Conservation (phyloP, 345 rosid species). For the Trapa bicornis region DNA sequence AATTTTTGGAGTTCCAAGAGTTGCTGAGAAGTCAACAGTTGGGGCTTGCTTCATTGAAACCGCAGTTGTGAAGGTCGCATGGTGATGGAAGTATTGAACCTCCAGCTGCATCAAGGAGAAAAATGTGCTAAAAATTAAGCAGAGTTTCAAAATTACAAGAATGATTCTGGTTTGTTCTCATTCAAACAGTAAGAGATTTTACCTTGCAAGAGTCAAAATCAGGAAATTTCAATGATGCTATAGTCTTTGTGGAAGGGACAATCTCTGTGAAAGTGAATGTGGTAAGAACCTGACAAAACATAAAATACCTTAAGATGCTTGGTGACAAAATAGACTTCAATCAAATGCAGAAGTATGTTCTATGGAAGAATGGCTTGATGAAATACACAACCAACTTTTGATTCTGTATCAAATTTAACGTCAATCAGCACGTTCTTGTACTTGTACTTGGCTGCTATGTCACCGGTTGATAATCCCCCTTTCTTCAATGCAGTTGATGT, state of each 20-base stretch:
- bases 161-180: not conserved
- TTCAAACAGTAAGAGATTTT: not conserved
- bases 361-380: not conserved
- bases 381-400: conserved; percentile 41
- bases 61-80: conserved; percentile 59
- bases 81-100: conserved; percentile 77
- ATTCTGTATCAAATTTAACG: conserved; percentile 75
- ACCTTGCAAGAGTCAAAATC: conserved; percentile 80
- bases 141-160: not conserved
- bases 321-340: not conserved
- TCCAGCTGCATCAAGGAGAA: conserved; percentile 43
- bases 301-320: not conserved
- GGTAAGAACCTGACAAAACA: conserved; percentile 45
- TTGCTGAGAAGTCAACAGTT: conserved; percentile 55
- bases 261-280: conserved; percentile 55
- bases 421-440: conserved; percentile 57
- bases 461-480: conserved; percentile 76
- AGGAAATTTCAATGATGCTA: conserved; percentile 68
- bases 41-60: conserved; percentile 67
- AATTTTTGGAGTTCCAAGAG: conserved; percentile 68
- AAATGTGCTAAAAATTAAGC: not conserved
- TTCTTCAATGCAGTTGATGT: conserved; percentile 66
- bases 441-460: conserved; percentile 62
- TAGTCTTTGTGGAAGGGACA: conserved; percentile 76
- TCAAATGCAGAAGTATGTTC: not conserved